Conservation (phyloP, 768 basidiomycete genomes). For the Cystobasidiopsis lactophilus region DNA sequence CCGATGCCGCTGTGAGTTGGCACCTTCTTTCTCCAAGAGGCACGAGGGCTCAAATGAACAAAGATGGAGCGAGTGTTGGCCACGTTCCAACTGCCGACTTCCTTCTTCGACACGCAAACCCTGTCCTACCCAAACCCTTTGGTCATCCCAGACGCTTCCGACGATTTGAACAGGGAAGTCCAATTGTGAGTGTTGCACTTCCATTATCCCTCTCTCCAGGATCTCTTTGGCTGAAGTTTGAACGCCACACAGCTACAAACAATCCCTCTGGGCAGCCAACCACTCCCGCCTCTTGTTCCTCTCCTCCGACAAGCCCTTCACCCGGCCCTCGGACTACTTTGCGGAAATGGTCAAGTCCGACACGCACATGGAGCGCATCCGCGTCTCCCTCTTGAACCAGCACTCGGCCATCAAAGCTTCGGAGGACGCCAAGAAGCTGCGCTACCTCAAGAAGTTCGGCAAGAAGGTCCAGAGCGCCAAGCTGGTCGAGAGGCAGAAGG, state of each 20-base stretch:
- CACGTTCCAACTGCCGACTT: conserved; percentile 25
- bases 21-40: not conserved
- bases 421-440: conserved; percentile 72
- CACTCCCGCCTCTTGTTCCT: conserved; percentile 42
- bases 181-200: conserved; percentile 48
- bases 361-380: conserved; percentile 89
- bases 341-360: conserved; percentile 98
- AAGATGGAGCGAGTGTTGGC: conserved; percentile 63
- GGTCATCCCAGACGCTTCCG: conserved; percentile 45
- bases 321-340: conserved; percentile 80
- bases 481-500: conserved; percentile 63
- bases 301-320: conserved; percentile 41
- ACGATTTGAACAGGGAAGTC: conserved; percentile 83
- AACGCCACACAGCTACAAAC: conserved; percentile 55
- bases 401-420: conserved; percentile 65
- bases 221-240: not conserved
- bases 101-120: conserved; percentile 39
- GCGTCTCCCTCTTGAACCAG: conserved; percentile 74
- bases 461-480: conserved; percentile 95
- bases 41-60: conserved; percentile 29
- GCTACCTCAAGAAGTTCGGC: conserved; percentile 92
- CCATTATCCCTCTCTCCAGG: too few species aligned
- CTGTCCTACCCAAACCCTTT: conserved; percentile 51
- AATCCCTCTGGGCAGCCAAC: conserved; percentile 66
- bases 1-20: conserved; percentile 57